These are phyloP conservation scores for Hypsizygus ulmarius DNA, from an alignment of 1,284 basidiomycete species.

Conservation along the genomic window DNA sequence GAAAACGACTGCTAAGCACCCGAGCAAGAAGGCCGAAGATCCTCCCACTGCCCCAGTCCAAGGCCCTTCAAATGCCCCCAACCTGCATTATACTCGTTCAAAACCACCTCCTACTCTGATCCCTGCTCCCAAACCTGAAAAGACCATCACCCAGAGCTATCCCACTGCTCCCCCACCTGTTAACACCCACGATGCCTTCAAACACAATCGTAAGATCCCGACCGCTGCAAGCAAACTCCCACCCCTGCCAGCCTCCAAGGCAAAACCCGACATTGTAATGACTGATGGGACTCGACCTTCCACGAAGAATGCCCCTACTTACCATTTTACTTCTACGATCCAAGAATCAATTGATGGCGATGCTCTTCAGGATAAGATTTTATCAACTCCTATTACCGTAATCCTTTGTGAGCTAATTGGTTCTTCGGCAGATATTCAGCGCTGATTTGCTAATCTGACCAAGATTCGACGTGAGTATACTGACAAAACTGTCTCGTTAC, in stretches of 20 bases:
- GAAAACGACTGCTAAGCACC: too few species aligned
- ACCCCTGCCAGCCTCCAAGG: background rate
- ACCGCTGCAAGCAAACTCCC: background rate
- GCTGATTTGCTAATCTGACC: background rate
- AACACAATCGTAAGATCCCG: background rate
- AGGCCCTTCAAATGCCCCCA: too few species aligned
- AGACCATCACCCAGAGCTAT: background rate
- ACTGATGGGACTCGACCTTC: background rate
- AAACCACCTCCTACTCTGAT: too few species aligned
- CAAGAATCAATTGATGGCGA: background rate
- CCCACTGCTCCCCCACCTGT: background rate
- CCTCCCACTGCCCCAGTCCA: too few species aligned
- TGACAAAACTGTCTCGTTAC: constrained; percentile 7
- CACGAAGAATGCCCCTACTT: background rate
- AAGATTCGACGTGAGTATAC: constrained; percentile 8
- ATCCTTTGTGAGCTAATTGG: constrained; percentile 5
- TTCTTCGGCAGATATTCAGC: constrained; percentile 10
- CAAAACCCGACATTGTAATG: background rate
- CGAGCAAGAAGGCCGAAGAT: too few species aligned
- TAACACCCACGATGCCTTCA: background rate
- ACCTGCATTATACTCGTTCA: too few species aligned
- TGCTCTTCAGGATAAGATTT: background rate
- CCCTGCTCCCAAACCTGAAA: too few species aligned
- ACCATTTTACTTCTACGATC: constrained; percentile 1
- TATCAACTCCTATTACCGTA: constrained; percentile 5